These are phyloP conservation scores for Erysimum cheiri DNA, from an alignment of 441 rosid genomes.

Conservation along the genomic window DNA sequence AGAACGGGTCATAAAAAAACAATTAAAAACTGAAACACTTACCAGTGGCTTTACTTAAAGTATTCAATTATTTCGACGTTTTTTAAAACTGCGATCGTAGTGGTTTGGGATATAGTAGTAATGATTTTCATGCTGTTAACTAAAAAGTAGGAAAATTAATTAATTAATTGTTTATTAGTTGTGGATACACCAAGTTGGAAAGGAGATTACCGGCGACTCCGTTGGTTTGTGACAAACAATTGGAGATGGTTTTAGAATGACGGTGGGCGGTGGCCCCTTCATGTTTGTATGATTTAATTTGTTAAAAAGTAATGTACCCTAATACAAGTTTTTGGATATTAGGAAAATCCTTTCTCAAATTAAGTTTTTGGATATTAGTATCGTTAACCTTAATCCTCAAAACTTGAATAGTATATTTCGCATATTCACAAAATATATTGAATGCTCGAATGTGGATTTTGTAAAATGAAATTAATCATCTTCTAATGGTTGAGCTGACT, in stretches of 20 bases:
- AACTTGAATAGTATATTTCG: not conserved
- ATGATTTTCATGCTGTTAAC: not conserved
- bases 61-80: not conserved
- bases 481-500: not conserved
- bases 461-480: not conserved
- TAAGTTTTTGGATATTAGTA: not conserved
- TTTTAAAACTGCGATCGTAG: not conserved
- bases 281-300: not conserved
- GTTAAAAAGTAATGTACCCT: not conserved
- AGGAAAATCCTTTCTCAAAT: not conserved
- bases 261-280: not conserved
- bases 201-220: slow-evolving; percentile 14
- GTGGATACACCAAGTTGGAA: not conserved
- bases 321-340: not conserved
- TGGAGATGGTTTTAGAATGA: not conserved
- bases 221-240: slow-evolving; percentile 1
- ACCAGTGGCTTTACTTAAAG: not conserved
- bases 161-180: not conserved
- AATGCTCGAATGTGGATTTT: not conserved
- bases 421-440: not conserved
- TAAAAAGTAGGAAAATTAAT: not conserved
- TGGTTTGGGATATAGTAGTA: slow-evolving; percentile 1
- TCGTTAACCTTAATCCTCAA: not conserved
- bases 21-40: not conserved
- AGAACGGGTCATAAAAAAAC: not conserved